Conservation (phyloP, 305 asterid species). For the Andrographis paniculata region DNA sequence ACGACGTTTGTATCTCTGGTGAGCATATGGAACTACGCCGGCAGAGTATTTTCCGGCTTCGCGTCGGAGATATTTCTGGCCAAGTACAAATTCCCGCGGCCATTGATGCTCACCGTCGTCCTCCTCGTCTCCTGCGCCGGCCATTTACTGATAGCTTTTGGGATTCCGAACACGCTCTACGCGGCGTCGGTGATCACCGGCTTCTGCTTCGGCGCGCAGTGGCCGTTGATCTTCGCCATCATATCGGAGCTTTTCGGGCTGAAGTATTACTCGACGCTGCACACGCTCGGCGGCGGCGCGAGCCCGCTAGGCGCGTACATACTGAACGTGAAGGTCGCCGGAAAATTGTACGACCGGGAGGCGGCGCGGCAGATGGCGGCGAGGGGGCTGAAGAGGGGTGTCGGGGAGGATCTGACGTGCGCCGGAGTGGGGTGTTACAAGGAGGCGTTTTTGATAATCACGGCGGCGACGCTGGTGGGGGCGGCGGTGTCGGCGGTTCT, state of each 20-base stretch:
- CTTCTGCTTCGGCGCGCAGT: constrained; percentile 55
- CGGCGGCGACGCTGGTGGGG: constrained; percentile 33
- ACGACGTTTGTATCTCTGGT: constrained; percentile 45
- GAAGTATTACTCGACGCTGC: constrained; percentile 45
- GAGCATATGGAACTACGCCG: constrained; percentile 56
- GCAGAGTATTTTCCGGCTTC: constrained; percentile 44
- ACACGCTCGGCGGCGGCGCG: constrained; percentile 38
- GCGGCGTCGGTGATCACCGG: constrained; percentile 40
- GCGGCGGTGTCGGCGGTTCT: constrained; percentile 28
- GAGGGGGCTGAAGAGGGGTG: constrained; percentile 25
- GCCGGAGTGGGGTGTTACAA: constrained; percentile 38
- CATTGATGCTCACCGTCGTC: constrained; percentile 39
- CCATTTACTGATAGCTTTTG: constrained; percentile 50
- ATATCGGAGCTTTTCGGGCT: constrained; percentile 52
- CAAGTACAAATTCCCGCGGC: constrained; percentile 43
- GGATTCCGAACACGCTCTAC: constrained; percentile 40
- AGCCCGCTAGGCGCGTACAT: constrained; percentile 55
- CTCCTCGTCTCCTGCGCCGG: constrained; percentile 40
- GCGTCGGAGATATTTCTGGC: constrained; percentile 33
- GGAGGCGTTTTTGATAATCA: constrained; percentile 37
- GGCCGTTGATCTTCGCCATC: constrained; percentile 50
- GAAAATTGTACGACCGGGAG: constrained; percentile 41
- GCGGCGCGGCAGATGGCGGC: constrained; percentile 35
- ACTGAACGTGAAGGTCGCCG: constrained; percentile 41
- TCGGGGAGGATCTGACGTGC: constrained; percentile 39